Evolutionary conservation across 108 stramenopile genomes (phyloP).

Genomic region (Thalassiosira profunda): DNA sequence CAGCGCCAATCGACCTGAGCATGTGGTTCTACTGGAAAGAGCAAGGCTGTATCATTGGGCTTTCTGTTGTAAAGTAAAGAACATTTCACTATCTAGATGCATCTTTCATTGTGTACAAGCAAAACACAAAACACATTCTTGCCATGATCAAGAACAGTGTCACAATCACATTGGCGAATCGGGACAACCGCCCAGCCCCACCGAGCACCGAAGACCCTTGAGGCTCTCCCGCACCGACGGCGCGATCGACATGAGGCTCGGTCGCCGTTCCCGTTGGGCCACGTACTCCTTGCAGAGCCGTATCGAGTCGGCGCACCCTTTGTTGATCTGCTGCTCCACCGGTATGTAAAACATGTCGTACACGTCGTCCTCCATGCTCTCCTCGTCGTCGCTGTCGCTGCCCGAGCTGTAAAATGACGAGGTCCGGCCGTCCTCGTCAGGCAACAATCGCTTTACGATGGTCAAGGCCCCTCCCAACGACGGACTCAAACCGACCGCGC

Average conservation of each 20-base stretch:
- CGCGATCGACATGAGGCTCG: constrained; percentile 1
- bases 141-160: too few species aligned
- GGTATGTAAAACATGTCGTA: constrained; percentile 8
- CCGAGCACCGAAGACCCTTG: not conserved
- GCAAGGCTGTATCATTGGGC: too few species aligned
- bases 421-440: constrained; percentile 11
- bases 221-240: not conserved
- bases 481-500: constrained; percentile 24
- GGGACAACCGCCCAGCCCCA: too few species aligned
- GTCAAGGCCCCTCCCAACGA: constrained; percentile 19
- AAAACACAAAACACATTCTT: too few species aligned
- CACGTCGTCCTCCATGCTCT: constrained; percentile 7
- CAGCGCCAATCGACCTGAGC: constrained; percentile 71
- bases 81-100: too few species aligned
- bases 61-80: too few species aligned
- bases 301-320: not conserved
- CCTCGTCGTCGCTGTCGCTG: constrained; percentile 18
- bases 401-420: constrained; percentile 17
- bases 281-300: constrained; percentile 2
- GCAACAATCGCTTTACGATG: constrained; percentile 31
- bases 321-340: not conserved
- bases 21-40: too few species aligned
- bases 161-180: too few species aligned
- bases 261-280: not conserved
- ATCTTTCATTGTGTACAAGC: too few species aligned